Base-by-base conservation (phyloP, 1,284 basidiomycete genomes). In the Meira miltonrushii region DNA sequence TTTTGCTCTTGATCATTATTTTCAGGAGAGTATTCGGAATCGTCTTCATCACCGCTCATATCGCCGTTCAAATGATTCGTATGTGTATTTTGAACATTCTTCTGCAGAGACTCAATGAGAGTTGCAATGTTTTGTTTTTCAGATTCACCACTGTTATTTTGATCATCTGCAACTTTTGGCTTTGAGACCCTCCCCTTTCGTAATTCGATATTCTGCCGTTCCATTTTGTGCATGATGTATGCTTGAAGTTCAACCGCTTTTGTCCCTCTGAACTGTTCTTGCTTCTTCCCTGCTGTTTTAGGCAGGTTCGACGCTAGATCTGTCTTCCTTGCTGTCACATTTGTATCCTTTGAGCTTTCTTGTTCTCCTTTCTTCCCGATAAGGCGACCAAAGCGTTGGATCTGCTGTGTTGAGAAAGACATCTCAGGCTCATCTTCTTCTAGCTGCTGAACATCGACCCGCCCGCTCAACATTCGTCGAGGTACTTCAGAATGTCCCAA, bases 221-320 rank as follows among this genome's bases (percentile, higher is more conserved):
- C 38, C 38, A 4, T 56, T 51, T 67, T 65, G 39, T 64, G 63
- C 46, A 68, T 60, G 39, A 75, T 39, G 8, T 33, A 33, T 33
- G 28, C 28, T 33, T 33, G 28, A 33, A 33, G 28, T 4, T 33
- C 28, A 33, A 33, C 28, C 3, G 28, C 8, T 33, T 33, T 33
- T 0, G 67, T 67, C 0, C 65, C 69, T 28, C 73, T 73, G 38
- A 75, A 64, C 46, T 71, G 61, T 10, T 58, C 68, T 21, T 60
- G 58, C 11, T 69, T 63, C 69, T 56, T 25, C 63, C 60, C 17
- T 53, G 46, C 55, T n/a, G 49, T 17, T 13, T 44, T 37, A n/a
- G 21, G 52, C 58, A 15, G 50, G 21, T 10, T 33, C 28, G 28
- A 33, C 8, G 8, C 3, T 33, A 4, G 3, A 4, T 33, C 28